Evolutionary conservation across 371 early-diverging fungal genomes (phyloP), one percentile per base, ranked within the genome.

Genomic region (Mycotypha africana): DNA sequence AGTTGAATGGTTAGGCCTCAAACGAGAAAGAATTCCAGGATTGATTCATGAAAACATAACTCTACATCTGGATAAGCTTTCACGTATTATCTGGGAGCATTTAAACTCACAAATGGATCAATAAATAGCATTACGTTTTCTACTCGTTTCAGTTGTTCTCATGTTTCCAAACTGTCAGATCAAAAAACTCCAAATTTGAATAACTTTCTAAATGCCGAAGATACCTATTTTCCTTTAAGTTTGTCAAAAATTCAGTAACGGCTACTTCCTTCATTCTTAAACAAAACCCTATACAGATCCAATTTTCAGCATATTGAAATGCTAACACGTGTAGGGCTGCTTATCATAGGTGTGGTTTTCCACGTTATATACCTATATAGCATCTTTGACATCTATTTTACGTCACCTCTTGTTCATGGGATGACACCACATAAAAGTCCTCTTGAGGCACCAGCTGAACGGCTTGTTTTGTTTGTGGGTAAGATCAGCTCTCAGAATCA

Each of bases 301-400:
- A n/a, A n/a, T 28, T 28, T 28, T 28, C 28, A 28, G 11, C 28
- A 28, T 11, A 11, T 28, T 28, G 28, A 28, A 24, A 73, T 66
- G 62, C 51, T 70, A 47, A 65, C 75, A 32, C 70, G 78, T 49
- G 70, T 69, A 59, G 67, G 58, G 39, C 49, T 82, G 47, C 69
- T 90, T 50, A 45, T 84, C 45, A 59, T 94, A 37, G 93, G 95
- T 24, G 81, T 95, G 32, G 61, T 93, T 40, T 97, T 95, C 73
- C 97, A 97, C 70, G 59, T 88, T 41, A 71, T 89, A 47, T 97
- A 93, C 62, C 70, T 90, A 38, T 77, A 74, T 61, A 89, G 89
- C 60, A 95, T 97, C 51, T 97, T 97, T 62, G 97, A 97, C 69
- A 95, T 97, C 59, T 97, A 97, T 78, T 97, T 97, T 64, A 87